Percentiles rank a stretch among this genome's conserved stretches.
These are phyloP conservation scores for Geranomyces variabilis DNA, from an alignment of 192 early-diverging fungal genomes.

Conservation along the genomic window DNA sequence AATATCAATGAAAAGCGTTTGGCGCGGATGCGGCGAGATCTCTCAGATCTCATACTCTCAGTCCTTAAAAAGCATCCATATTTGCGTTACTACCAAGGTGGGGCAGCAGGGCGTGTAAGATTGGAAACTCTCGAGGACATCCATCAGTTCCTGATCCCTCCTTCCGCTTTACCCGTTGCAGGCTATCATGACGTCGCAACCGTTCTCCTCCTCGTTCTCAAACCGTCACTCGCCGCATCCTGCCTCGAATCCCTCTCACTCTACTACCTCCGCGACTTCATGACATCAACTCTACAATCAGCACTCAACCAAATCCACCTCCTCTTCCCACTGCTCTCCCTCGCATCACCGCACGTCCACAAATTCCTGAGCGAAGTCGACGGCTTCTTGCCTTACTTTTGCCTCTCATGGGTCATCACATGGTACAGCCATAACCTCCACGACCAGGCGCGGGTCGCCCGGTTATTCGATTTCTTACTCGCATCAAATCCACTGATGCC, in stretches of 20 bases:
- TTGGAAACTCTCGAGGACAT: background rate
- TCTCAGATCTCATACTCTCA: constrained; percentile 16
- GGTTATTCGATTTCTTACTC: constrained; percentile 69
- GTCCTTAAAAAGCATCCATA: constrained; percentile 23
- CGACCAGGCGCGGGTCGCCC: constrained; percentile 43
- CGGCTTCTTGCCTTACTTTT: constrained; percentile 67
- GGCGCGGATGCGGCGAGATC: constrained; percentile 8
- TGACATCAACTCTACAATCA: constrained; percentile 39
- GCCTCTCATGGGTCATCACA: constrained; percentile 73
- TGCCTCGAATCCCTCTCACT: constrained; percentile 54
- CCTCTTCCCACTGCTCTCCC: constrained; percentile 34
- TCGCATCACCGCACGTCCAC: constrained; percentile 9
- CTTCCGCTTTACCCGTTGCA: background rate
- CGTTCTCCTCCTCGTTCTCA: constrained; percentile 30
- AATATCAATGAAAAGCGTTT: background rate
- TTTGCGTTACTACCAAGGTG: constrained; percentile 69
- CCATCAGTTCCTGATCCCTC: background rate
- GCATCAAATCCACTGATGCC: constrained; percentile 64
- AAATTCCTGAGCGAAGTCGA: constrained; percentile 20
- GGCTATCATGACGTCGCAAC: constrained; percentile 54
- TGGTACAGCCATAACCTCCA: constrained; percentile 75
- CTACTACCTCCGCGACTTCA: constrained; percentile 43
- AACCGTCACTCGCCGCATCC: constrained; percentile 26
- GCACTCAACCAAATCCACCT: constrained; percentile 53
- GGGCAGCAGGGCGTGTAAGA: too few species aligned